Base-by-base conservation (phyloP, 2,329 filamentous ascomycete genomes). In the Trichoderma sp. region DNA sequence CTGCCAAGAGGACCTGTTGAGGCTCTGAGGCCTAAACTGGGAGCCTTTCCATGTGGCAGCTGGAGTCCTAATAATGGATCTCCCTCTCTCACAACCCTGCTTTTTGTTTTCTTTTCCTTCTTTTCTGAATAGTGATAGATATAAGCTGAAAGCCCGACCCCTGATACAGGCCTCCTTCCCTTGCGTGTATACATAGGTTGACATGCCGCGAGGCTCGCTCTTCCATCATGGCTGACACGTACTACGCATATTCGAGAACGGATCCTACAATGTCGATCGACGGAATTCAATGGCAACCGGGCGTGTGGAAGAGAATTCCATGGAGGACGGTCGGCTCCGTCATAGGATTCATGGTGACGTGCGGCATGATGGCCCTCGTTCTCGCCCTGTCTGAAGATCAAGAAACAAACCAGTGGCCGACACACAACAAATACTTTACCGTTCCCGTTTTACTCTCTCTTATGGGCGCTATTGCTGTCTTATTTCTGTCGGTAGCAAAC, bases 401-500 rank as follows among this genome's bases (percentile, higher is more conserved):
- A 58, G 68, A 70, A 32, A 70, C 59, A 6, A 63, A 64, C 26
- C 34, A 36, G 15, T 70, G 68, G 68, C 68, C 68, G 34, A 64
- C 58, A 1, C 32, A 55, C 17, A 70, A 64, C 20, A 64, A 43
- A 32, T 39, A 47, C 43, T 32, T 70, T 7, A 64, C 59, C 32
- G 68, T 70, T 47, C 58, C 68, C 6, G 68, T 70, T 13, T 47
- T 70, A 6, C 50, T 70, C n/a, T 70, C 68, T 8, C 47, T 70
- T 3, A 26, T 70, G n/a, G 39, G 34, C 17, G 50, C 36, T 23
- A 15, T 70, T 17, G 68, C 68, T 13, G 26, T 64, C 6, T 23
- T 64, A 6, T 70, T 63, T 26, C 32, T 70, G 23, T 28, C 68
- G 8, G 57, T 70, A 4, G 68, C 68, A 64, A 57, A 64, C 34